Base-by-base conservation (phyloP, 2,329 filamentous ascomycete species). In the Venturia pyrina region DNA sequence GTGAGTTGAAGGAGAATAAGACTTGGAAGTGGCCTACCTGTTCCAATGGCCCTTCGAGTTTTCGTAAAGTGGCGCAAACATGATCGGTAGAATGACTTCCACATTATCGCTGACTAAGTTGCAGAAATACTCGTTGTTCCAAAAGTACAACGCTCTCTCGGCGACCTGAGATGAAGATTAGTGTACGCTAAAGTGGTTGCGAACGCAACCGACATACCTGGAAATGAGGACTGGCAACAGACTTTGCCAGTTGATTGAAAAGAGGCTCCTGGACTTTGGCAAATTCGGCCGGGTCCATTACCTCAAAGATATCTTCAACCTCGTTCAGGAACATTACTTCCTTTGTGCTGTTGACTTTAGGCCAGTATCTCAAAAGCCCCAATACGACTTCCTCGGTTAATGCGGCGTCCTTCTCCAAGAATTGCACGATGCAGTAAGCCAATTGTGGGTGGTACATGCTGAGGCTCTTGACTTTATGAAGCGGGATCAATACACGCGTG, bases 121-220 rank as follows among this genome's bases (percentile, higher is more conserved):
- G 82, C 95, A 99, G 80, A 99, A 99, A 77, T 99, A 99, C 77
- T 99, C 95, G 74, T 99, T 99, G 82, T 99, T 99, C 95, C 95
- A 99, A 81, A 99, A 99, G 80, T 99, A 99, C 37, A 99, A 83
- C 5, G 95, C 95, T 70, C 95, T 87, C 79, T 99, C 95, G 21
- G 95, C 95, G 67, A 99, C 95, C 84, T 87, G 68, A 43, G 24
- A 43, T 56, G 48, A 24, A 44, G 15, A 40, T 53, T 53, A 61
- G 56, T 28, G 3, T 53, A 10, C 13, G 21, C 48, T 6, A 32
- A 17, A 53, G 3, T 17, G 11, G 11, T 28, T 24, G 5, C 10
- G 15, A 28, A 28, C 28, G 15, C 21, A 15, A 53, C 37, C 60
- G 28, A 70, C 77, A 57, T 75, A 85, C 84, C 82, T 99, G 95